Base-by-base conservation (phyloP, 805 yeast genomes). In the Kodamaea laetipori region DNA sequence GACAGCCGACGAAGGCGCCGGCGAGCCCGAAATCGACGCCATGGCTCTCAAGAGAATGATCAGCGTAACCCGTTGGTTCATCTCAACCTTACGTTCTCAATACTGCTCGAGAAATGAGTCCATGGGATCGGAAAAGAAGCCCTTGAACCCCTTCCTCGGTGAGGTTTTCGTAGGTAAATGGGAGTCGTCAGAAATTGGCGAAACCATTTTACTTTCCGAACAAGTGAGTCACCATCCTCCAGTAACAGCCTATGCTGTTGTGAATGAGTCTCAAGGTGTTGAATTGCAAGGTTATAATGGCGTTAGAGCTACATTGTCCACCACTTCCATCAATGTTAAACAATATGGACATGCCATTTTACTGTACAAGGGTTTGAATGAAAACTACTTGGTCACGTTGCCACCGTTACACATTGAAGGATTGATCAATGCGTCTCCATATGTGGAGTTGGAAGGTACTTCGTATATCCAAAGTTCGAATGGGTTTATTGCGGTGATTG, bases 211-310 rank as follows among this genome's bases (percentile, higher is more conserved):
- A 39, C 58, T 89, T 43, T 80, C 90, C 50, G 99, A 94, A 66
- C 99, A 94, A 67, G 97, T 94, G 10, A 82, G 90, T 49, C 99
- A 94, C 68, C 99, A 94, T 64, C 99, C 99, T 12, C 98, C 99
- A 18, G 84, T 86, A 26, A 90, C 98, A n/a, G 97, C 94, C 5
- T 94, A 90, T 61, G 79, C 90, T 33, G 78, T 94, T 44, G 69
- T 78, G 57, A 90, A 90, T 61, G 86, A 82, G 49, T 78, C 80
- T 56, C 76, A 84, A 62, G 76, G 82, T 25, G 83, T 84, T 18
- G 66, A 71, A 32, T 71, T 90, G 49, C 86, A 90, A 64, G 99
- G 99, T 42, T 92, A 88, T 69, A 90, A 87, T 59, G 92, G 92
- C 30, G 80, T 92, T 58, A 86, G 80, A 64, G 90, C 97, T 18